Base-by-base conservation (phyloP, 768 basidiomycete species). In the Rhizopogon rudus region DNA sequence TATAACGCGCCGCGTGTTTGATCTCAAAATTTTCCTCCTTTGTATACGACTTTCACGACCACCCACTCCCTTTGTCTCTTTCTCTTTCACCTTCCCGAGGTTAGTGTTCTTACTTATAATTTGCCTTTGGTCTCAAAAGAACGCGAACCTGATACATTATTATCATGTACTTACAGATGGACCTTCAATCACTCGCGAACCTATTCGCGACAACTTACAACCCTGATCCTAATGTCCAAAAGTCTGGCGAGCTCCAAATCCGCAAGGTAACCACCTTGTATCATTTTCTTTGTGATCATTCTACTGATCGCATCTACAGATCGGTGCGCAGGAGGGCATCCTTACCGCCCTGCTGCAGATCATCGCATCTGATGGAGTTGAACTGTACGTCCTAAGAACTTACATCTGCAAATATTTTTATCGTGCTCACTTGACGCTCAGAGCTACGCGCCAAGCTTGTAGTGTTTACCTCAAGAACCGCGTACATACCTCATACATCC, bases 381-480 rank as follows among this genome's bases (percentile, higher is more conserved):
- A 91, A 74, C 73, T 83, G 86, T 93, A 65, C 77, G 84, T 81
- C 25, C 61, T 4, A 13, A 37, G 20, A 25, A 39, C 31, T 9
- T 20, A 13, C 33, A 25, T 20, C 7, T 25, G 13, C 59, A 17
- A 4, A 14, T 41, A 20, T 5, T 14, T 22, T 17, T 44, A 10
- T 10, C 3, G 29, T 53, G 25, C 14, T 6, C 5, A 37, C 8
- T 55, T 22, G 2, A 53, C 28, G 9, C 25, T 51, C 17, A 92
- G 89, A 55, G 79, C 89, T 25, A 91, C 87, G 53, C 88, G 91
- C 40, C 91, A 93, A 63, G 87, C 93, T 0, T 86, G 88, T 61
- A 80, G 87, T 13, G 89, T 96, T 20, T 96, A 87, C 81, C 77
- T 95, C 63, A 96, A 96, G 73, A 96, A 96, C 69, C 87, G 93